These are phyloP conservation scores for Periconia sp. DNA, from an alignment of 2,329 filamentous ascomycete genomes.

Conservation along the genomic window DNA sequence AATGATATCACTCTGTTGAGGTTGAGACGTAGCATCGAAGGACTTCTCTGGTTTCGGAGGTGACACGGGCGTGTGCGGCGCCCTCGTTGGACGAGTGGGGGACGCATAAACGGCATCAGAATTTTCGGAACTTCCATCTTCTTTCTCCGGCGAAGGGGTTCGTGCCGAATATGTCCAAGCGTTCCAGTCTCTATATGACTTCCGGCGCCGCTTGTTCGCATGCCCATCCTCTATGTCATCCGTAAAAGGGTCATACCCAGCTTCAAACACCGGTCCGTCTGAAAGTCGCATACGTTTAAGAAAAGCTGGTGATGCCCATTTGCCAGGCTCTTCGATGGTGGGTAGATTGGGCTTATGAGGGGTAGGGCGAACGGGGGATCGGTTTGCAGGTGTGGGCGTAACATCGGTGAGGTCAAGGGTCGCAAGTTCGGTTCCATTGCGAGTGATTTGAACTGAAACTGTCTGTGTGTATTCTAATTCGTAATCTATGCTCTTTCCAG, in stretches of 20 bases:
- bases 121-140: conserved; percentile 30
- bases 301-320: conserved; percentile 80
- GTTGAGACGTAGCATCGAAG: conserved; percentile 6
- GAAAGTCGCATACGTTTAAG: conserved; percentile 68
- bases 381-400: conserved; percentile 27
- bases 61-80: conserved; percentile 31
- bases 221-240: conserved; percentile 62
- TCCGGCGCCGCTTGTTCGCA: conserved; percentile 70
- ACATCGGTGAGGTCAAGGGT: conserved; percentile 56
- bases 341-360: conserved; percentile 2
- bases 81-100: conserved; percentile 23
- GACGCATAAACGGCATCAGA: conserved; percentile 17
- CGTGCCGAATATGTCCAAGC: conserved; percentile 75
- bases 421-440: conserved; percentile 52
- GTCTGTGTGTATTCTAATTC: conserved; percentile 54
- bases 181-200: conserved; percentile 66
- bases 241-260: conserved; percentile 64
- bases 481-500: conserved; percentile 59
- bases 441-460: conserved; percentile 42
- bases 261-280: conserved; percentile 67
- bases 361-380: conserved; percentile 23
- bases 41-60: conserved; percentile 3
- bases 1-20: neutral
- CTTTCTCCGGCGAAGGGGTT: conserved; percentile 68
- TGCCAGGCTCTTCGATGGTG: conserved; percentile 11